Evolutionary conservation across 306 rosid species (phyloP).

Genomic region (Abrus precatorius): DNA sequence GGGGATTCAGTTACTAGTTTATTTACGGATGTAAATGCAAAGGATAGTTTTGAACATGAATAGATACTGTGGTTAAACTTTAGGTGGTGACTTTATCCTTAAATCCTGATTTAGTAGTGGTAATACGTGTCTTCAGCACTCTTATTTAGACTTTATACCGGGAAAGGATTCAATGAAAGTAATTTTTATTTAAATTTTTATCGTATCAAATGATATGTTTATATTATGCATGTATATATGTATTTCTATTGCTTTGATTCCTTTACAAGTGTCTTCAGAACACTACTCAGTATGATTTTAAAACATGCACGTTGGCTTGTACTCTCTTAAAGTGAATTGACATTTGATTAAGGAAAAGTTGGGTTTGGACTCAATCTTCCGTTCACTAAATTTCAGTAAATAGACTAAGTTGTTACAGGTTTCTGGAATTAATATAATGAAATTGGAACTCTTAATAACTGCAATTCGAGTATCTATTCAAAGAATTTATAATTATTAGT

Average conservation of each 20-base stretch:
- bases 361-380: neutral
- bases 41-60: slow-evolving; percentile 55
- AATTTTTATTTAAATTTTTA: no score
- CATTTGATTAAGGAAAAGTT: neutral
- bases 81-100: neutral
- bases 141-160: no score
- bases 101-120: neutral
- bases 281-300: neutral
- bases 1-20: slow-evolving; percentile 61
- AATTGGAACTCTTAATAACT: no score
- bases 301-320: neutral
- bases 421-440: no score
- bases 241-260: neutral
- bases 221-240: no score
- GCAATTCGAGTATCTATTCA: no score
- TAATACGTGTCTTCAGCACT: neutral
- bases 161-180: no score
- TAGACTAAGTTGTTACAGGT: no score
- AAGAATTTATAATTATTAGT: no score
- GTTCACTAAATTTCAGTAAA: neutral
- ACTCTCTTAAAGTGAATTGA: neutral
- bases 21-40: slow-evolving; percentile 57
- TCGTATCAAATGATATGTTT: no score
- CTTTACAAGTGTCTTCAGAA: neutral
- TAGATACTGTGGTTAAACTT: neutral